A percentile compares a stretch with the other conserved stretches of the same genome.
phyloP scores from a whole-genome alignment of 1,139 yeast genomes.

The Magnusiomyces tetraspermus region DNA sequence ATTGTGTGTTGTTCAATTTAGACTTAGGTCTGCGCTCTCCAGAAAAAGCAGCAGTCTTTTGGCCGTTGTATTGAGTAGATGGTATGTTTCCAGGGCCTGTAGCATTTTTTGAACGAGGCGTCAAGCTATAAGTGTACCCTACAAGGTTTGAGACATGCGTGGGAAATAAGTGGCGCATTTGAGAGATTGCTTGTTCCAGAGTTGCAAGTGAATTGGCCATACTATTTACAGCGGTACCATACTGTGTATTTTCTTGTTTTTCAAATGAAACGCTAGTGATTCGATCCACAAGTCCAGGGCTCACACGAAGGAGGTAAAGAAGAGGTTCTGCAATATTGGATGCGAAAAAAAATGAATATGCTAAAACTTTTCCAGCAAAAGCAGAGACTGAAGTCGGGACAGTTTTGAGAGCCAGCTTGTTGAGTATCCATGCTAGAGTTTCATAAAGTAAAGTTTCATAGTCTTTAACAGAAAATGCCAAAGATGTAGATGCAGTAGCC shows the following conservation, averaged over 20 bases:
- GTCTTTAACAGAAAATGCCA: slow-evolving; percentile 12
- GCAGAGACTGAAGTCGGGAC: slow-evolving; percentile 56
- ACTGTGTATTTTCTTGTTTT: not conserved
- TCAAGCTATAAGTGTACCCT: not conserved
- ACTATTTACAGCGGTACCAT: not conserved
- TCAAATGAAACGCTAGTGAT: slow-evolving; percentile 22
- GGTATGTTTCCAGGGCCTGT: not conserved
- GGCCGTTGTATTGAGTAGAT: not conserved
- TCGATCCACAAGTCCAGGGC: slow-evolving; percentile 34
- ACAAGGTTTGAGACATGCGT: slow-evolving; percentile 9
- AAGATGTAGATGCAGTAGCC: not conserved
- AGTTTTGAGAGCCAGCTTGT: slow-evolving; percentile 44
- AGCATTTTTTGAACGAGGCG: not conserved
- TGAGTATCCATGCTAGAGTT: slow-evolving; percentile 51
- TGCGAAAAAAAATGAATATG: slow-evolving; percentile 51
- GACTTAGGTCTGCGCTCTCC: not conserved
- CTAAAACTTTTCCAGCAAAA: slow-evolving; percentile 72
- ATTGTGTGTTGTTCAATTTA: not conserved
- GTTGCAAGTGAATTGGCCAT: not conserved
- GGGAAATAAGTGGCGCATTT: slow-evolving; percentile 4
- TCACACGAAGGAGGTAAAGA: slow-evolving; percentile 49
- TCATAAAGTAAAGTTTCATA: slow-evolving; percentile 33
- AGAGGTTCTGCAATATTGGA: slow-evolving; percentile 57
- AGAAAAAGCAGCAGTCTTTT: not conserved
- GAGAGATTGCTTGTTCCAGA: not conserved